These are phyloP conservation scores for Garcileccinum viscosum DNA, from an alignment of 1,284 basidiomycete species.

Conservation along the genomic window DNA sequence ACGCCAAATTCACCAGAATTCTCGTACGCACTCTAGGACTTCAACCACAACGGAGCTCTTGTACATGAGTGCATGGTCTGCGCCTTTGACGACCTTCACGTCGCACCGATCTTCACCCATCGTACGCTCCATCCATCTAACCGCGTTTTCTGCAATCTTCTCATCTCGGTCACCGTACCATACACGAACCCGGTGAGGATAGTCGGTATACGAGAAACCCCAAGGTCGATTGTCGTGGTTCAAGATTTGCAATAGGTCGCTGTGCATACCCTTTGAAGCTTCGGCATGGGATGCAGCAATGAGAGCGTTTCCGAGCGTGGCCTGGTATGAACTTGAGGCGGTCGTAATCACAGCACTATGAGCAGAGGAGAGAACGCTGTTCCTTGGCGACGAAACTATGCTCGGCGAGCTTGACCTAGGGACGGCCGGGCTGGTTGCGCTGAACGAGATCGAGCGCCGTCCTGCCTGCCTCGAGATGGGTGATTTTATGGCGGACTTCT, in stretches of 20 bases:
- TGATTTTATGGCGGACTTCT: constrained; percentile 29
- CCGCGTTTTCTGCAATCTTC: constrained; percentile 86
- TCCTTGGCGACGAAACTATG: constrained; percentile 55
- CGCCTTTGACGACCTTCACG: constrained; percentile 84
- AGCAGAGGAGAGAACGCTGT: constrained; percentile 48
- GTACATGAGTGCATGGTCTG: constrained; percentile 93
- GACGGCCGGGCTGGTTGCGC: constrained; percentile 34
- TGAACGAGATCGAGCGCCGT: constrained; percentile 72
- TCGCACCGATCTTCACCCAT: constrained; percentile 80
- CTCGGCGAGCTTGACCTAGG: constrained; percentile 50
- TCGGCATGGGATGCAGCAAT: constrained; percentile 95
- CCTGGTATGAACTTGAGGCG: constrained; percentile 60
- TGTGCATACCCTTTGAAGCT: constrained; percentile 87
- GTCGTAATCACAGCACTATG: constrained; percentile 41
- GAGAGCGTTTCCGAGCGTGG: constrained; percentile 81
- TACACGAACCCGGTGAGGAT: constrained; percentile 81
- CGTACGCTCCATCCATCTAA: constrained; percentile 88
- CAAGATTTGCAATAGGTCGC: constrained; percentile 89
- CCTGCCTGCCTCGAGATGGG: constrained; percentile 44
- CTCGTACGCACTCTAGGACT: constrained; percentile 75
- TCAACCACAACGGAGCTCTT: constrained; percentile 87
- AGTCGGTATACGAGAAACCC: constrained; percentile 83
- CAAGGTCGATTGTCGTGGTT: constrained; percentile 85
- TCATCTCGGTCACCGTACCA: constrained; percentile 97
- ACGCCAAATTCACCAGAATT: constrained; percentile 57